Evolutionary conservation across 2,329 filamentous ascomycete genomes (phyloP), one percentile per base, ranked within the genome.

Genomic region (Incumbomyces delicatus): DNA sequence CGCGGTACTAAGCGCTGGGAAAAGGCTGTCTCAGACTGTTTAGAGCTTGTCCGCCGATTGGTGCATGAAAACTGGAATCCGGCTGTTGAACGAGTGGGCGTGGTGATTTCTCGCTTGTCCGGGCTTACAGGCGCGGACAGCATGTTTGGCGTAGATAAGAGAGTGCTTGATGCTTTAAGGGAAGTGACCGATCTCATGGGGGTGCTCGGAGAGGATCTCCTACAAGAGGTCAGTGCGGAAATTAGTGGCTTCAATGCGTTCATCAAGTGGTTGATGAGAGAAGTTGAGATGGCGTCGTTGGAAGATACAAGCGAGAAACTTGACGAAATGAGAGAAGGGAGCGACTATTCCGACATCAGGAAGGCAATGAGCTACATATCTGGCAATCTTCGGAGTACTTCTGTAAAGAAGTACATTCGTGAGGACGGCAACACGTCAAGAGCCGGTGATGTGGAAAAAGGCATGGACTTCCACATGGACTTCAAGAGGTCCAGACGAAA

Each of bases 1-100:
- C 73, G 86, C 52, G 88, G 88, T 0, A 86, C 94, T 58, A 95
- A 95, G 65, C 76, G 92, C 41, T 98, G 92, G 92, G 89, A 96
- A 53, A 94, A 90, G 59, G 83, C 85, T 5, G 84, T 94, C 2
- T 75, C 78, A 1, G 78, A 80, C 3, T 87, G 88, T 1, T 81
- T 95, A 16, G 81, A 86, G 50, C 83, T 80, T 45, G 74, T 96
- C 8, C 78, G 87, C 41, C 77, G 78, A 44, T 73, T 96, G 11
- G 73, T 88, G 0, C 89, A 95, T 59, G 83, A 95, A 60, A 89
- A 94, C 61, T 80, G 95, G 43, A 73, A 96, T 2, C 92, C 92
- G 0, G 87, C 87, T 0, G 71, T 96, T 1, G 88, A 96, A 57
- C 80, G 90, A 44, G 84, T 85, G 55, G 77, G 78, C 39, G 80